A percentile compares a stretch with the other conserved stretches of the same genome.
These are phyloP conservation scores for Malus hybrid DNA, from an alignment of 331 rosid species.

Conservation along the genomic window DNA sequence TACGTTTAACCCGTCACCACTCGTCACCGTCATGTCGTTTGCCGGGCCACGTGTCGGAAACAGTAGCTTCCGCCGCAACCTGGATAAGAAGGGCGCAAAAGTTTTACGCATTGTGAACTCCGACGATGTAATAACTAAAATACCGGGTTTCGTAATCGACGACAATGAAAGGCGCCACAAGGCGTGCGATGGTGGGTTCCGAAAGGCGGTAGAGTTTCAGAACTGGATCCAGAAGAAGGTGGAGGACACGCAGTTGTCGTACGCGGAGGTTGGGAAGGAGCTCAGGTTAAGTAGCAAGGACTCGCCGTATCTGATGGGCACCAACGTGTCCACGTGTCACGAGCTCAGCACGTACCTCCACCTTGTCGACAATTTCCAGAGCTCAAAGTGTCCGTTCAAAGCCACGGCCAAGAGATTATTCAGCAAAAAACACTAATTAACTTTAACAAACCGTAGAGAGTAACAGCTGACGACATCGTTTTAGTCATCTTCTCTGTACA, in stretches of 20 bases:
- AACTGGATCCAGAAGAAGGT: slow-evolving; percentile 53
- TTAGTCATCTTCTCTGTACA: neutral
- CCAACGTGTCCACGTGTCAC: slow-evolving; percentile 63
- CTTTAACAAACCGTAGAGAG: neutral
- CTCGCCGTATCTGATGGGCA: slow-evolving; percentile 53
- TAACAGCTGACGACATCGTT: neutral
- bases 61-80: slow-evolving; percentile 30
- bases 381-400: slow-evolving; percentile 65
- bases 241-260: slow-evolving; percentile 51
- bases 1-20: slow-evolving; percentile 14
- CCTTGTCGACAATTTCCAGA: slow-evolving; percentile 60
- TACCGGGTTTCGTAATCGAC: slow-evolving; percentile 59
- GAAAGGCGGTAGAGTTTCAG: slow-evolving; percentile 14
- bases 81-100: slow-evolving; percentile 60
- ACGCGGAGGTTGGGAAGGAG: slow-evolving; percentile 74
- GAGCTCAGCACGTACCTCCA: slow-evolving; percentile 74
- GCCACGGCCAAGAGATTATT: slow-evolving; percentile 30
- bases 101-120: slow-evolving; percentile 70
- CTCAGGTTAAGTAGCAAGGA: slow-evolving; percentile 60
- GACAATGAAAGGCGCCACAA: neutral
- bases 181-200: neutral
- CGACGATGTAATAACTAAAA: slow-evolving; percentile 54
- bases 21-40: slow-evolving; percentile 58
- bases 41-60: slow-evolving; percentile 78
- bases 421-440: neutral